Conservation (phyloP, 352 stramenopile genomes). For the Pythium rishiriense region DNA sequence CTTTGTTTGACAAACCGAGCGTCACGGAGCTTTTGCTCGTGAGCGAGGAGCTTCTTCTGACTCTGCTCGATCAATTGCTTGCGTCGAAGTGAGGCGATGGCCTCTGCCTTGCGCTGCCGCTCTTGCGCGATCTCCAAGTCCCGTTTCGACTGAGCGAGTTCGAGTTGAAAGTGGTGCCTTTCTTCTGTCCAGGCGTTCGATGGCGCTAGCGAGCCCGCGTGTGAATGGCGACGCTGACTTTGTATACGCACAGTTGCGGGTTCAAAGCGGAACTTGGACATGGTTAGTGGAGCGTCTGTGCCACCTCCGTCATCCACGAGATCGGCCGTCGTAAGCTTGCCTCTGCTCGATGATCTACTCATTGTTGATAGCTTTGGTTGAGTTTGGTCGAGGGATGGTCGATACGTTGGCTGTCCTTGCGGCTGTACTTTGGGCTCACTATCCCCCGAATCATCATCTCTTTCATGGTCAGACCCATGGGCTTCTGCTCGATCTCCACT, state of each 20-base stretch:
- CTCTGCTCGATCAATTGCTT: conserved; percentile 43
- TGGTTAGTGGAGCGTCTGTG: not conserved
- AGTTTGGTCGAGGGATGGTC: no score
- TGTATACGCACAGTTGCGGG: conserved; percentile 27
- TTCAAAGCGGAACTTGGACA: conserved; percentile 33
- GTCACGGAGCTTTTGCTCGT: conserved; percentile 34
- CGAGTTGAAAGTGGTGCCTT: conserved; percentile 35
- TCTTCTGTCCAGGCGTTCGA: conserved; percentile 49
- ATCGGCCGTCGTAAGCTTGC: not conserved
- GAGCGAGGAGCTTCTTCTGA: conserved; percentile 39
- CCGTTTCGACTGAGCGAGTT: conserved; percentile 44
- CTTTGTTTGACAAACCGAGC: conserved; percentile 39
- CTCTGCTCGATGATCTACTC: not conserved
- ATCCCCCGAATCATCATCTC: not conserved
- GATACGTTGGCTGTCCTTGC: not conserved
- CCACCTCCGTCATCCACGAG: not conserved
- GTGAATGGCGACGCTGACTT: conserved; percentile 4
- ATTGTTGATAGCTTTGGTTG: not conserved
- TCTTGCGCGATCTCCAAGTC: conserved; percentile 41
- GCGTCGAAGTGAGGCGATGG: conserved; percentile 39
- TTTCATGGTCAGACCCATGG: not conserved
- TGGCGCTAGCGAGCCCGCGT: not conserved
- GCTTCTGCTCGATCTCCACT: conserved; percentile 6
- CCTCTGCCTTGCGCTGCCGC: conserved; percentile 39
- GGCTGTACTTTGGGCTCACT: conserved; percentile 2